A percentile compares a stretch with the other conserved stretches of the same genome.
Evolutionary conservation across 2,329 filamentous ascomycete genomes (phyloP).

Genomic region (Orbilia brochopaga): DNA sequence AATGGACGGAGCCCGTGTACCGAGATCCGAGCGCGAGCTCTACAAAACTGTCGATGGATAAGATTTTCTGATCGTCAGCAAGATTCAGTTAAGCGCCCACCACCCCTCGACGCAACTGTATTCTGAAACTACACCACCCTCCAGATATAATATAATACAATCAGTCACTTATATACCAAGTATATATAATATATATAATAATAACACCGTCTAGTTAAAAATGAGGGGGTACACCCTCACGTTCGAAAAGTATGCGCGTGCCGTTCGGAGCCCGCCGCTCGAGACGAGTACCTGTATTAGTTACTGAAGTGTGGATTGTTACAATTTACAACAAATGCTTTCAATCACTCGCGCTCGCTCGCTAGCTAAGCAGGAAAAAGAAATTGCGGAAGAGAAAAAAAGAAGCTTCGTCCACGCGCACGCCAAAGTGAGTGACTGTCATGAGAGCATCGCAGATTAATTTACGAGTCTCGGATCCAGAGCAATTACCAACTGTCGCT

Average conservation of each 20-base stretch:
- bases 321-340: background rate
- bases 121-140: constrained; percentile 38
- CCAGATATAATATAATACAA: constrained; percentile 28
- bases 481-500: background rate
- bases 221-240: background rate
- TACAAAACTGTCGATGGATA: constrained; percentile 14
- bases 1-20: constrained; percentile 17
- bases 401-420: background rate
- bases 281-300: too few relatives aligned
- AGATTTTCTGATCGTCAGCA: constrained; percentile 23
- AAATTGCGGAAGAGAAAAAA: background rate
- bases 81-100: constrained; percentile 45
- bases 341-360: background rate
- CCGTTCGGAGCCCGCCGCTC: constrained; percentile 5
- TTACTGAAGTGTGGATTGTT: too few relatives aligned
- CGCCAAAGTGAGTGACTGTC: background rate
- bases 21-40: constrained; percentile 25
- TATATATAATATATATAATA: background rate
- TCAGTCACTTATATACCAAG: background rate
- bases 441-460: background rate
- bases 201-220: background rate
- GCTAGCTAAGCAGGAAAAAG: background rate
- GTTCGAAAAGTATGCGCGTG: constrained; percentile 4
- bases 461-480: constrained; percentile 3
- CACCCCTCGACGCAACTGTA: constrained; percentile 37